Conservation (phyloP, 495 filamentous ascomycete genomes). For the Platismatia glauca region DNA sequence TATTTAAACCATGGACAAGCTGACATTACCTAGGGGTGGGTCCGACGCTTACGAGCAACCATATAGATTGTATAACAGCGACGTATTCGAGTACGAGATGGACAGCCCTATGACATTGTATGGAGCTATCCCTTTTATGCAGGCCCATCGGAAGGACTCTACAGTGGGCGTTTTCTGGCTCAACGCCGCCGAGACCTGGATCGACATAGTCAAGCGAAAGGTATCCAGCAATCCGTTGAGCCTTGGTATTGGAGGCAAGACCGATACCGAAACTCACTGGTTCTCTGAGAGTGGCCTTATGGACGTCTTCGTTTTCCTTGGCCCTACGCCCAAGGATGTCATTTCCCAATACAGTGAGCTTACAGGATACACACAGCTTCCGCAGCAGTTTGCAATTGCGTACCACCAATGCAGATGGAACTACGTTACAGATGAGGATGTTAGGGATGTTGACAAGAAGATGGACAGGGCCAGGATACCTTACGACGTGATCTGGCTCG, state of each 20-base stretch:
- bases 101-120: constrained; percentile 99
- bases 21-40: constrained; percentile 49
- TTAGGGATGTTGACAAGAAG: constrained; percentile 90
- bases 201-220: constrained; percentile 84
- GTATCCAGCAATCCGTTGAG: constrained; percentile 64
- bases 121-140: constrained; percentile 92
- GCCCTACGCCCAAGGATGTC: constrained; percentile 72
- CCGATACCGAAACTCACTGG: constrained; percentile 87
- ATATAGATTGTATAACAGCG: constrained; percentile 92
- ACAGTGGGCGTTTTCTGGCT: constrained; percentile 98
- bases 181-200: constrained; percentile 94
- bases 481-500: constrained; percentile 97
- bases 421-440: constrained; percentile 92
- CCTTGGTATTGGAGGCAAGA: constrained; percentile 59
- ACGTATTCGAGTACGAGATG: constrained; percentile 95
- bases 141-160: constrained; percentile 85
- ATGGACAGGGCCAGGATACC: constrained; percentile 92
- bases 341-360: constrained; percentile 75
- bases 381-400: constrained; percentile 80
- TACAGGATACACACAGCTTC: constrained; percentile 88
- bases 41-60: constrained; percentile 77
- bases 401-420: constrained; percentile 99
- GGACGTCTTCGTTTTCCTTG: constrained; percentile 90
- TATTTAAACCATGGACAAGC: constrained; percentile 2
- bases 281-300: constrained; percentile 84